phyloP scores from a whole-genome alignment of 202 grass and related monocot species.

The Setaria italica region DNA sequence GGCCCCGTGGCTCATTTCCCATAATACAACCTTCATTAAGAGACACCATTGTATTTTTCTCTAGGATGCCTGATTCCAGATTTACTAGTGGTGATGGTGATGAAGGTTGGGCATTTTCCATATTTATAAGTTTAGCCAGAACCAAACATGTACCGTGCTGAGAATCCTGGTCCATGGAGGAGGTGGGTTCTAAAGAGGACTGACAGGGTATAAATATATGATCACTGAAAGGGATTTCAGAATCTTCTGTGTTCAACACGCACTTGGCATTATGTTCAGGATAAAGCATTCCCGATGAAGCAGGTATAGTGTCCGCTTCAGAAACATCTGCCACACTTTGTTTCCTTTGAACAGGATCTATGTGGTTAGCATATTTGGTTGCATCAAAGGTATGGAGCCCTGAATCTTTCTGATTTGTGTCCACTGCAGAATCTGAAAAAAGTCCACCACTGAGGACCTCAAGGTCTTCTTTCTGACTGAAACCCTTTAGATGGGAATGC shows the following conservation, averaged over 20 bases:
- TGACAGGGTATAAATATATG: constrained; percentile 44
- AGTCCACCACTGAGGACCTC: constrained; percentile 50
- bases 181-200: constrained; percentile 43
- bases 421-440: constrained; percentile 47
- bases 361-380: constrained; percentile 33
- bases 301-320: constrained; percentile 35
- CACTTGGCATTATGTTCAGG: constrained; percentile 44
- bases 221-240: constrained; percentile 71
- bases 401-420: constrained; percentile 34
- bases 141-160: constrained; percentile 3
- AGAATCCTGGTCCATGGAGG: constrained; percentile 25
- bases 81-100: background rate
- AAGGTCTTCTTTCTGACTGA: constrained; percentile 43
- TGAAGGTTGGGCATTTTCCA: constrained; percentile 40
- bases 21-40: constrained; percentile 37
- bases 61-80: constrained; percentile 36
- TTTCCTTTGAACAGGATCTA: constrained; percentile 29
- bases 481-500: constrained; percentile 41
- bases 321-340: constrained; percentile 37
- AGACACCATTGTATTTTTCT: constrained; percentile 26
- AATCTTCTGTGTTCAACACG: constrained; percentile 68
- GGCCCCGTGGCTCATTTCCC: constrained; percentile 20
- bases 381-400: constrained; percentile 26
- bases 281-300: constrained; percentile 46
- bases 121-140: constrained; percentile 13